Evolutionary conservation across 2,329 filamentous ascomycete genomes (phyloP), one percentile per base, ranked within the genome.

Genomic region (Botrytis sinoallii): DNA sequence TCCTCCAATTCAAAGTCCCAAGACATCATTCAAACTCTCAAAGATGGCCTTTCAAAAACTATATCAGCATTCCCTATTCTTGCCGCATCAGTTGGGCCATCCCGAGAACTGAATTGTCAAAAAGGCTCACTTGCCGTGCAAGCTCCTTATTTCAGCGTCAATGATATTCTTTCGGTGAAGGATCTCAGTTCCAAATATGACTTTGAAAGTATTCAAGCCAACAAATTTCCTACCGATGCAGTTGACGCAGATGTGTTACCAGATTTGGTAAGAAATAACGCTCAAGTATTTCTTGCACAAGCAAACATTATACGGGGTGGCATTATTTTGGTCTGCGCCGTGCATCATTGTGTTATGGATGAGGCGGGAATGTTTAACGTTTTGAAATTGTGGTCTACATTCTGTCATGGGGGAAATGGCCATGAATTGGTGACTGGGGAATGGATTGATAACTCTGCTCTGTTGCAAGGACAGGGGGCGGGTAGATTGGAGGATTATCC

Each of bases 311-410:
- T 67, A 25, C 44, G 29, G 2, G 64, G 64, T 3, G 64, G 64
- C 8, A 8, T 67, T n/a, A 2, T 67, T 0, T 20, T 67, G n/a
- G 64, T 67, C 38, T 67, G 64, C 16, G 64, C 64, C 12, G 35
- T 69, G 4, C 52, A 69, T 25, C 67, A 69, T 44, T 59, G 48
- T 42, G 67, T 69, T 9, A 69, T 69, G 48, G 67, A 69, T 69
- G 67, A 57, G 6, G 35, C n/a, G n/a, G 48, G 67, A 25, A 59
- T 59, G 1, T 59, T 59, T 20, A 69, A 69, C 9, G 2, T 69
- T 5, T 57, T 69, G n/a, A 59, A 69, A 32, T 48, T 69, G n/a
- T 70, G 35, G 67, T 55, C 67, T 70, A 70, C 48, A 10, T 70
- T 44, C 32, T 70, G 38, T 70, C 38, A 12, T 4, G 67, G 52